Percentiles rank a stretch among this genome's conserved stretches.
Evolutionary conservation across 129 eudicot genomes (phyloP).

Genomic region (Scalesia atractyloides): DNA sequence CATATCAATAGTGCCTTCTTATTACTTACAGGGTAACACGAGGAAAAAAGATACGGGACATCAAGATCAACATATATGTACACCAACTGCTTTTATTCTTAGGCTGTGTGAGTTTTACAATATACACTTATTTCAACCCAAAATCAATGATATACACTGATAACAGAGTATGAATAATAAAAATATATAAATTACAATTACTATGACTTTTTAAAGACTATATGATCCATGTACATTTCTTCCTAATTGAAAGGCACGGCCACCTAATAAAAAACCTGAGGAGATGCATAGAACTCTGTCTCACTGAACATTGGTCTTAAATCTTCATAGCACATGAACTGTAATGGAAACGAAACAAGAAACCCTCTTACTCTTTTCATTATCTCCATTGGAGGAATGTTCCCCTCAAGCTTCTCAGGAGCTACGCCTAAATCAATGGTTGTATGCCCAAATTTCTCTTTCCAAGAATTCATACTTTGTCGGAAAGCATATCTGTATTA

Average conservation of each 20-base stretch:
- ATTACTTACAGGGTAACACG: neutral
- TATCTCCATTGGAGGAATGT: slow-evolving; percentile 45
- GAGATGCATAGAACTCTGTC: slow-evolving; percentile 84
- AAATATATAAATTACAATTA: slow-evolving; percentile 12
- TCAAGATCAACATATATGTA: neutral
- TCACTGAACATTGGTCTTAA: slow-evolving; percentile 85
- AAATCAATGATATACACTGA: slow-evolving; percentile 27
- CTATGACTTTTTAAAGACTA: slow-evolving; percentile 4
- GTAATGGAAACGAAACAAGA: slow-evolving; percentile 85
- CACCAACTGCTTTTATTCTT: slow-evolving; percentile 13
- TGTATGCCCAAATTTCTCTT: slow-evolving; percentile 70
- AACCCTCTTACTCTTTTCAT: slow-evolving; percentile 62
- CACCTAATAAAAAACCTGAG: slow-evolving; percentile 75
- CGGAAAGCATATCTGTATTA: slow-evolving; percentile 67
- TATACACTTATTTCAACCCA: slow-evolving; percentile 32
- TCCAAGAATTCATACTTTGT: slow-evolving; percentile 71
- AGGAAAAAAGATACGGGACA: neutral
- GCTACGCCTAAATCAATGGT: slow-evolving; percentile 96
- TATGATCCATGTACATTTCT: slow-evolving; percentile 25
- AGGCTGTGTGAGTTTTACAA: slow-evolving; percentile 22
- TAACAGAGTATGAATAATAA: neutral
- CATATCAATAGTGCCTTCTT: neutral
- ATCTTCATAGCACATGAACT: slow-evolving; percentile 86
- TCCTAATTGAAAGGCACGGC: slow-evolving; percentile 6
- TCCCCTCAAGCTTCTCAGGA: slow-evolving; percentile 54